These are phyloP conservation scores for Backusella morwellensis DNA, from an alignment of 192 early-diverging fungal genomes.

Conservation along the genomic window DNA sequence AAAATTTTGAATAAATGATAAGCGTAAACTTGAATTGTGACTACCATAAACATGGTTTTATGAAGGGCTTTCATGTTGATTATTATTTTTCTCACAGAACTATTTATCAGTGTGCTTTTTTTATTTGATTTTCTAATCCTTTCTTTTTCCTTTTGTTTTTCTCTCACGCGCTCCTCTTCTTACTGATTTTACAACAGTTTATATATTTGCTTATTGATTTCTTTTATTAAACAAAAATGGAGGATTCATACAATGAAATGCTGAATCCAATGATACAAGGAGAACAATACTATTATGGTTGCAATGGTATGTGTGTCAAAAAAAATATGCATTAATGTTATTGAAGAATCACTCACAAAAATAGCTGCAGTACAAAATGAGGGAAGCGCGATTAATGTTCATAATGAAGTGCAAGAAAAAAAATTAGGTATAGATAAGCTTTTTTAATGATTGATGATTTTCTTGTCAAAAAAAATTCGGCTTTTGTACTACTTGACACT, in stretches of 20 bases:
- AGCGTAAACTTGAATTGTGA: neutral
- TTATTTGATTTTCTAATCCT: neutral
- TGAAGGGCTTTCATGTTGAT: neutral
- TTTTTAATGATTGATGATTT: neutral
- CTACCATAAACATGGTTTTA: neutral
- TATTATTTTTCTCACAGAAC: conserved; percentile 4
- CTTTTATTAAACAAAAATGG: conserved; percentile 37
- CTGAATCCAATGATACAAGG: conserved; percentile 60
- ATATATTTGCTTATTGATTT: neutral
- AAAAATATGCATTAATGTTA: neutral
- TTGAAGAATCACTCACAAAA: neutral
- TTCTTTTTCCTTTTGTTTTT: neutral
- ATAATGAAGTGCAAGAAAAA: neutral
- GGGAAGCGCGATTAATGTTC: neutral
- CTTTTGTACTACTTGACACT: neutral
- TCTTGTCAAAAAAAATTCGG: neutral
- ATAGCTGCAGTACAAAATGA: neutral
- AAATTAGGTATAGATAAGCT: neutral
- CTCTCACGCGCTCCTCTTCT: neutral
- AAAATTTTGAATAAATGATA: neutral
- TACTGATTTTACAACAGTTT: neutral
- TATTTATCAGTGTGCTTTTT: neutral
- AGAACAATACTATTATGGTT: conserved; percentile 54
- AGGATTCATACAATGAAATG: conserved; percentile 49
- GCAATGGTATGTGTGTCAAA: conserved; percentile 13